Base-by-base conservation (phyloP, 345 rosid species). In the Eucalyptus virginea region DNA sequence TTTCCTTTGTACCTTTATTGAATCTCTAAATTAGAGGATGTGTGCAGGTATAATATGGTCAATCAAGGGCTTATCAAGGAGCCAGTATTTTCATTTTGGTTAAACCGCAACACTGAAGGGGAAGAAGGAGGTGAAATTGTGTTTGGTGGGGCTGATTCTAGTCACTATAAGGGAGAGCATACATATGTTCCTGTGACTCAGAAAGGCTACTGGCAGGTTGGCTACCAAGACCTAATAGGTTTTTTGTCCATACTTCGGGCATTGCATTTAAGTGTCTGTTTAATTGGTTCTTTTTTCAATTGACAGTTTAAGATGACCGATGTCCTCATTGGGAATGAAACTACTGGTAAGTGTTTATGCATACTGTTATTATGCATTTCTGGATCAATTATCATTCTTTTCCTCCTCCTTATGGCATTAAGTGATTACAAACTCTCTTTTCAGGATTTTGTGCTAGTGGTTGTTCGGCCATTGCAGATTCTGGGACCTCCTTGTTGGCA, bases 201-300 rank as follows among this genome's bases (percentile, higher is more conserved):
- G 90, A 95, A 96, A 92, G 99, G 99, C 88, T 98, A 97, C 88
- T 98, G 99, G 99, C 99, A 95, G 98, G 97, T 96, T 87, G 51
- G 86, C 65, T 37, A 86, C 72, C 87, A 56, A 88, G 54, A 10
- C 81, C 44, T 32, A 23, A 48, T 83, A n/a, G 52, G 62, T 85
- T 23, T 65, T 87, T 12, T 80, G 58, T 69, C 24, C 48, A 52
- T 23, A 45, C 62, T 21, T 77, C 34, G 10, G 42, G 23, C 42
- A 58, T 81, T 88, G 16, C 3, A 62, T 81, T 9, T 47, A 7
- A 16, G 48, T 47, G 42, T 88, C 81, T 77, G 54, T 47, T 80
- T 88, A 54, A 87, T 69, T 88, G 81, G 32, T 90, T 87, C 86
- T 51, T 56, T 51, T 56, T 72, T 23, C 87, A 88, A 54, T 86